Conservation (phyloP, 257 asterid genomes). For the Galeopsis tetrahit region DNA sequence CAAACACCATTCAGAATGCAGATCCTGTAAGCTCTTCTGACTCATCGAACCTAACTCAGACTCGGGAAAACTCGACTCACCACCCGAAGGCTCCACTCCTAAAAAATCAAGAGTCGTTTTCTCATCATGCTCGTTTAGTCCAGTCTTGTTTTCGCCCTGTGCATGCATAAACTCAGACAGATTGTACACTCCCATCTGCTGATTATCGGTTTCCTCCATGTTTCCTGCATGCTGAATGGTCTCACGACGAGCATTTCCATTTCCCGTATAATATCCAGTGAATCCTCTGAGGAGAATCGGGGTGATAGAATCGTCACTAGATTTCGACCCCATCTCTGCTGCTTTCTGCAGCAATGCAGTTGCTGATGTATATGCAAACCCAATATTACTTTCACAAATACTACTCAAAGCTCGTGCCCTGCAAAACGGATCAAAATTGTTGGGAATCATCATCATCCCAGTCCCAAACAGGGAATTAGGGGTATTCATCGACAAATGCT, state of each 20-base stretch:
- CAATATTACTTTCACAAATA: background rate
- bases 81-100: conserved; percentile 24
- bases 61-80: background rate
- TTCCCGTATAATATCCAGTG: conserved; percentile 21
- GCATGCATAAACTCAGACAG: conserved; percentile 22
- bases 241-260: background rate
- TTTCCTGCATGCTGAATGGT: background rate
- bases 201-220: background rate
- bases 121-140: conserved; percentile 7
- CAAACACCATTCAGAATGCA: conserved; percentile 31
- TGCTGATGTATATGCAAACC: conserved; percentile 30
- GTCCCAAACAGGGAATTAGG: conserved; percentile 3
- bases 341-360: conserved; percentile 40
- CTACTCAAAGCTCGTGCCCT: conserved; percentile 12
- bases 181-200: background rate
- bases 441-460: conserved; percentile 19
- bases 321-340: conserved; percentile 38
- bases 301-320: conserved; percentile 25
- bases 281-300: conserved; percentile 35
- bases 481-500: no score
- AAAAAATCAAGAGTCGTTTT: conserved; percentile 39
- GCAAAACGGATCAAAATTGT: conserved; percentile 30
- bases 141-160: conserved; percentile 5
- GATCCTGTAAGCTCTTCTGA: conserved; percentile 14
- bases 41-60: background rate